Conservation (phyloP, 1,139 yeast genomes). For the Kodamaea arcana region DNA sequence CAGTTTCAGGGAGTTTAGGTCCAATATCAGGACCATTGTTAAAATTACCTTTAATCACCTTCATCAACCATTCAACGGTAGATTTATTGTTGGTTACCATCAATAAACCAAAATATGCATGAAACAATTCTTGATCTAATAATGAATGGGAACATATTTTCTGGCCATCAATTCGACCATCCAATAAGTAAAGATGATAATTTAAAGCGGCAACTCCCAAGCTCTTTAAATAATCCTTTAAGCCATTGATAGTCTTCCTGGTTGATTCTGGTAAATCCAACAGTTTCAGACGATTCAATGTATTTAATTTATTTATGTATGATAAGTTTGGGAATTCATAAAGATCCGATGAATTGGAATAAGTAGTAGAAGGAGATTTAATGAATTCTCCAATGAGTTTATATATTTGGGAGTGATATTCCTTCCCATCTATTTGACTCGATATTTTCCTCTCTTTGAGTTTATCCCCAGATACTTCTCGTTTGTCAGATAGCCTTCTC, state of each 20-base stretch:
- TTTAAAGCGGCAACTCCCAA: conserved; percentile 2
- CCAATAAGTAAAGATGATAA: conserved; percentile 1
- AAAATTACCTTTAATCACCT: no score
- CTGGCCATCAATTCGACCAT: background rate
- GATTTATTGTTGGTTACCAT: conserved; percentile 6
- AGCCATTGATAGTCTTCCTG: conserved; percentile 1
- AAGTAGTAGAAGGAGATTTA: background rate
- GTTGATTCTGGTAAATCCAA: conserved; percentile 1
- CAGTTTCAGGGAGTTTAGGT: no score
- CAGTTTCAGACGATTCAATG: conserved; percentile 1
- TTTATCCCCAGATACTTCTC: no score
- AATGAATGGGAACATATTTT: background rate
- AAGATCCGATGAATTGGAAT: conserved; percentile 2
- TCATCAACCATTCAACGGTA: conserved; percentile 10
- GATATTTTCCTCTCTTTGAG: no score
- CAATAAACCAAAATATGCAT: conserved; percentile 10
- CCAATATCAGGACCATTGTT: no score
- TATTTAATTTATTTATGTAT: conserved; percentile 1
- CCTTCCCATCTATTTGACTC: no score
- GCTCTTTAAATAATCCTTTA: conserved; percentile 1
- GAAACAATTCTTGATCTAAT: conserved; percentile 6
- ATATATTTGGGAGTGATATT: background rate
- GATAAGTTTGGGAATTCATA: conserved; percentile 1
- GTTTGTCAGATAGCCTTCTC: no score
- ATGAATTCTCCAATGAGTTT: conserved; percentile 1